Evolutionary conservation across 768 basidiomycete genomes (phyloP), one percentile per base, ranked within the genome.

Genomic region (Serendipita sp.): DNA sequence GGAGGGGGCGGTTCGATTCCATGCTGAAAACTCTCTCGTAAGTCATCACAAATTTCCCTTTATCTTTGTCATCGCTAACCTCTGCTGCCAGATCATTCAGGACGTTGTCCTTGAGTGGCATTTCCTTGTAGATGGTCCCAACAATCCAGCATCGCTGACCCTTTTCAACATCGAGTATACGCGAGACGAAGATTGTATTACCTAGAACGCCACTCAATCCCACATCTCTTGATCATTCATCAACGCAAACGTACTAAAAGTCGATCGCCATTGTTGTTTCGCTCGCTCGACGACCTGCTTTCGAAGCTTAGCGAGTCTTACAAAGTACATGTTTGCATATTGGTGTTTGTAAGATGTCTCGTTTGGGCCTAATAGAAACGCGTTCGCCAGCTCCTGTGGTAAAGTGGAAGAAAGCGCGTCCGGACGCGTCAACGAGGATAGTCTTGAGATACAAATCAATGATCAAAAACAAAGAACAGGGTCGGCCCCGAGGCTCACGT

Each of bases 21-120:
- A 73, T 90, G 88, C 95, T 97, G 71, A 45, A 65, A 58, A 10
- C 60, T 50, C 1, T 36, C 67, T 23, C 45, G 67, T 66, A 5
- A 40, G 40, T 40, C 13, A 40, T 40, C 34, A 29, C 27, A 2
- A 11, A 23, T 43, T 23, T 33, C 31, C 16, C 16, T 4, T 65
- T 63, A 15, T 36, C 15, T 27, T 33, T 1, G 36, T 27, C 46
- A 34, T 36, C 23, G 78, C 90, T 68, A 70, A 97, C 96, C 69
- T 99, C 93, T 72, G 89, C 81, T 27, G 86, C 91, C 67, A 98
- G 82, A 67, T 99, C 96, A 69, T 92, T 88, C 66, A 99, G 80
- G n/a, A 99, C 89, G 70, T 97, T 98, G 0, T 95, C 95, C 71
- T 99, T 99, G 62, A 98, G 78, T 6, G 93, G 91, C 96, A 99